These are phyloP conservation scores for Aspergillus versicolor DNA, from an alignment of 2,329 filamentous ascomycete genomes.

Conservation along the genomic window DNA sequence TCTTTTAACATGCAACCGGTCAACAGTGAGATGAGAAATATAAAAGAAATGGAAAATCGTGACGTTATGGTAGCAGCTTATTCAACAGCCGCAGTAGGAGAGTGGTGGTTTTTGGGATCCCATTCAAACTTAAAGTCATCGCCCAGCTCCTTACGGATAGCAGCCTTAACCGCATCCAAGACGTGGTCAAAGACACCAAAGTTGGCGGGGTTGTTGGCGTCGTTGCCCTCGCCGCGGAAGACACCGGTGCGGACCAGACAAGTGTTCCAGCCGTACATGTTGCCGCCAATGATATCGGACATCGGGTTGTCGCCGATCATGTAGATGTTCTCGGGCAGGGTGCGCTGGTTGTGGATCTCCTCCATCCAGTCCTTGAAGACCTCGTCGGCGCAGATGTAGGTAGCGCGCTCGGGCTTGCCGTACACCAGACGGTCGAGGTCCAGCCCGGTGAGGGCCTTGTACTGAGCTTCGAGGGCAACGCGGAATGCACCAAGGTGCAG, in stretches of 20 bases:
- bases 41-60: too few relatives aligned
- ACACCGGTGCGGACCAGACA: conserved; percentile 76
- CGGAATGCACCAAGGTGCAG: conserved; percentile 74
- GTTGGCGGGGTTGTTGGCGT: conserved; percentile 72
- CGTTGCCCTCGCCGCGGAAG: conserved; percentile 74
- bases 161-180: conserved; percentile 67
- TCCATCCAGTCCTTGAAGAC: conserved; percentile 74
- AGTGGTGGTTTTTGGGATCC: conserved; percentile 70
- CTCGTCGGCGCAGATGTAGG: conserved; percentile 77
- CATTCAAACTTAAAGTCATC: conserved; percentile 72
- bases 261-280: conserved; percentile 81
- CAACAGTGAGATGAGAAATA: too few relatives aligned
- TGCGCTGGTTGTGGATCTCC: conserved; percentile 70
- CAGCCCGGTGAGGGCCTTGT: conserved; percentile 61
- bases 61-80: conserved; percentile 30
- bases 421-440: conserved; percentile 75
- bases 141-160: conserved; percentile 67
- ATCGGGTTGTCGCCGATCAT: conserved; percentile 76
- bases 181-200: conserved; percentile 76
- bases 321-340: conserved; percentile 68
- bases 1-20: too few relatives aligned
- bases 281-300: conserved; percentile 72
- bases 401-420: conserved; percentile 71
- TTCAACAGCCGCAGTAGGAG: conserved; percentile 57
- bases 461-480: conserved; percentile 69